Percentiles rank a stretch among this genome's conserved stretches.
phyloP scores from a whole-genome alignment of 495 filamentous ascomycete species.

The Neurospora sublineolata region DNA sequence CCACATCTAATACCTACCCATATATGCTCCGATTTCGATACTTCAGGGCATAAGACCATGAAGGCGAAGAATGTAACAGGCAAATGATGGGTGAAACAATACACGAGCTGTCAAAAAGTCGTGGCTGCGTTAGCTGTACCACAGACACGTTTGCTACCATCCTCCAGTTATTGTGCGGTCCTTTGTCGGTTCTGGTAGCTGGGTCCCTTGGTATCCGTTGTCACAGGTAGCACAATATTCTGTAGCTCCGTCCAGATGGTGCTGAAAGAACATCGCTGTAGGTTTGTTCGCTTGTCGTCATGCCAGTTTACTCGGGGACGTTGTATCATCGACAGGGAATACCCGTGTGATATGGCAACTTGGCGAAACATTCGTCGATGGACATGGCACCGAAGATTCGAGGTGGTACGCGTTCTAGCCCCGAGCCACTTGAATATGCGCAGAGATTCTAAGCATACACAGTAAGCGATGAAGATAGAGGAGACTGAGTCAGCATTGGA shows the following conservation, averaged over 20 bases:
- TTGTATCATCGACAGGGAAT: neutral
- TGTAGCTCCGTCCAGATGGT: neutral
- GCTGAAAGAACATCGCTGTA: neutral
- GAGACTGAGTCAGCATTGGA: neutral
- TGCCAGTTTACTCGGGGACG: neutral
- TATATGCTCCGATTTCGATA: neutral
- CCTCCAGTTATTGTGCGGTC: neutral
- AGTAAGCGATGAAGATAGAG: neutral
- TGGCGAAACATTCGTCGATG: neutral
- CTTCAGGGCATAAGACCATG: neutral
- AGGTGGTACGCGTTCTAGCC: neutral
- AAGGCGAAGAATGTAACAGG: neutral
- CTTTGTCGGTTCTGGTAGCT: neutral
- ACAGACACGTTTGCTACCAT: neutral
- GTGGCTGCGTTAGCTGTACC: neutral
- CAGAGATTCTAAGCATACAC: neutral
- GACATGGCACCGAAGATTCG: neutral
- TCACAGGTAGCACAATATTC: neutral
- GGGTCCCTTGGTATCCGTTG: neutral
- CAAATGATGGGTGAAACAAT: neutral
- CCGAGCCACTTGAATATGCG: neutral
- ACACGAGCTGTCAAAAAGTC: neutral
- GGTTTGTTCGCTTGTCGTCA: neutral
- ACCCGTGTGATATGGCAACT: neutral
- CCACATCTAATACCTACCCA: neutral